Conservation (phyloP, 2,329 filamentous ascomycete species). For the Coniochaeta hoffmannii region DNA sequence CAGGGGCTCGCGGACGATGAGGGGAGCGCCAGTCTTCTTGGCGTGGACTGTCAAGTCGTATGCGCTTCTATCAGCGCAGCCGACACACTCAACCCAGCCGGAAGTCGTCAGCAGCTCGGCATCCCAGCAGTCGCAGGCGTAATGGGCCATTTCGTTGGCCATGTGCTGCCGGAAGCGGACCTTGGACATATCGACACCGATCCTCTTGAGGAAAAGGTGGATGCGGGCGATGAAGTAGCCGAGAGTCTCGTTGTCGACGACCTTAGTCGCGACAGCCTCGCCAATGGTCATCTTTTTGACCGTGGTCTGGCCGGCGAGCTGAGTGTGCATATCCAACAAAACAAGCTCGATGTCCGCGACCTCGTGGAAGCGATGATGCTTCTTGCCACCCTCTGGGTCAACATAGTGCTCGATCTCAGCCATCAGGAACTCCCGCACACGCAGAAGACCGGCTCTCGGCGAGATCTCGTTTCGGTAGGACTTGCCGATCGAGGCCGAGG, state of each 20-base stretch:
- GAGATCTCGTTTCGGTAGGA: constrained; percentile 99
- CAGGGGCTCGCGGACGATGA: constrained; percentile 77
- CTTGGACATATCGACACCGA: constrained; percentile 82
- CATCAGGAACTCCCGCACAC: constrained; percentile 97
- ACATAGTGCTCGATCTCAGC: constrained; percentile 99
- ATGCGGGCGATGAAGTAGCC: constrained; percentile 97
- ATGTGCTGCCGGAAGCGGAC: constrained; percentile 97
- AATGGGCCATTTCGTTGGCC: constrained; percentile 73
- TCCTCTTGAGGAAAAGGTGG: constrained; percentile 78
- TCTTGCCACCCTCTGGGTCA: constrained; percentile 90
- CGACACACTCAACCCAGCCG: constrained; percentile 98
- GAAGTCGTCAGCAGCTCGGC: constrained; percentile 86
- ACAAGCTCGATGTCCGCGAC: constrained; percentile 77
- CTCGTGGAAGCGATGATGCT: constrained; percentile 80
- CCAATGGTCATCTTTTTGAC: constrained; percentile 70
- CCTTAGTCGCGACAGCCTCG: constrained; percentile 70
- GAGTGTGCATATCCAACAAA: constrained; percentile 76
- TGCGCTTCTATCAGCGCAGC: constrained; percentile 85
- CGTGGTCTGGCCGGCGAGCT: constrained; percentile 77
- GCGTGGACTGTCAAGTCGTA: constrained; percentile 91
- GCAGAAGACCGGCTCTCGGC: constrained; percentile 79
- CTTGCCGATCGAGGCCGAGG: constrained; percentile 93
- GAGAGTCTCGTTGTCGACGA: constrained; percentile 95
- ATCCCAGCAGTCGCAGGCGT: constrained; percentile 97
- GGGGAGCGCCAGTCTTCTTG: constrained; percentile 81